Evolutionary conservation across 164 flowering plant species (phyloP), one percentile per base, ranked within the genome.

Genomic region (Annona squamosa): DNA sequence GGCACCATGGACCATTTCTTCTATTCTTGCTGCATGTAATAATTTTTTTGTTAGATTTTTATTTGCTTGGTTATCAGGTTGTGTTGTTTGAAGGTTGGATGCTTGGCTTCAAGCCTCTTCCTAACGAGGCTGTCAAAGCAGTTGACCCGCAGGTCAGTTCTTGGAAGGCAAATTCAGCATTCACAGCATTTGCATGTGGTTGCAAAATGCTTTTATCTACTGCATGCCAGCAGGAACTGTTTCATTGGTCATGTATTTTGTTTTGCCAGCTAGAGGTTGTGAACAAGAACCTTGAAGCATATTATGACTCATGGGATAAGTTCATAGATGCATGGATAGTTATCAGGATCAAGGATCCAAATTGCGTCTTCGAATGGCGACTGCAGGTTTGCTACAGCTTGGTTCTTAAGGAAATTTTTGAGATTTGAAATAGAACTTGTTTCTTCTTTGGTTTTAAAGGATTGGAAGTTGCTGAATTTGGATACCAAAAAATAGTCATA

Each of bases 41-140:
- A 63, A 26, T 42, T 26, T n/a, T 5, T 42, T 65, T 65, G 68
- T 65, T 26, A 26, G 6, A 4, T 65, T 71, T 45, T 43, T 26
- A 26, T 43, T 66, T 70, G 37, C 59, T 52, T 52, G 71, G 63
- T 48, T 46, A 41, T 74, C 77, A 95, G 99, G 98, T 79, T 18
- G 76, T 96, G 71, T 78, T 96, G 67, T 91, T 88, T 67, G 98
- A 96, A 83, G 99, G 99, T 46, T 96, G 99, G 99, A 96, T 96
- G 99, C 98, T 96, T 81, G 99, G 99, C 72, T 96, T 96, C 79
- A 93, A 90, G 72, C 98, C 98, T 7, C 69, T 88, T 72, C 93
- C 97, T 37, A 57, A 59, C 69, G 91, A 91, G 69, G 82, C 75
- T 18, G 94, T 92, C 56, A 85, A 81, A 85, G 91, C 85, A 64